Base-by-base conservation (phyloP, 2,329 filamentous ascomycete genomes). In the Xylaria sp. region DNA sequence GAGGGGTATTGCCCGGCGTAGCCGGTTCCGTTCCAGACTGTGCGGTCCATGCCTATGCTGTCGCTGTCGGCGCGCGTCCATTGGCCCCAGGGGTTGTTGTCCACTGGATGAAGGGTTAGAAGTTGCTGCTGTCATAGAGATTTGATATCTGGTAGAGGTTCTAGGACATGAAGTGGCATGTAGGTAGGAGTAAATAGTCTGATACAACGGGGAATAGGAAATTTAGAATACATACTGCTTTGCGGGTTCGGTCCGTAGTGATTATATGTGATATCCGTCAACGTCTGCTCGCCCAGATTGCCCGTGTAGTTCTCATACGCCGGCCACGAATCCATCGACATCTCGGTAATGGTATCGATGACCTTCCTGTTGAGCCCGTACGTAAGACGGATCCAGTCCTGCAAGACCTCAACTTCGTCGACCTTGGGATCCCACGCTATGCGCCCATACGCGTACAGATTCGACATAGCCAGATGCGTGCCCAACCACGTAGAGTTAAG, bases 241-340 rank as follows among this genome's bases (percentile, higher is more conserved):
- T 85, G 86, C 1, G 90, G 89, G 65, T 89, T 91, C 0, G 91
- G 89, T 0, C 91, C 90, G 74, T 87, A 91, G 78, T 92, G 90
- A 0, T 85, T 87, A 68, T 88, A 87, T 0, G 91, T 79, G 62
- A 92, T 92, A 73, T 93, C 89, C 0, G 88, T 89, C 54, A 93
- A 77, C 0, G 90, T 92, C 73, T 92, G 90, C 4, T 91, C 85
- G 9, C 90, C 90, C 0, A 93, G 81, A 71, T 93, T 92, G 4
- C 90, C 90, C 0, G 83, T 88, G 79, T 93, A 92, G 74, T 89
- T 88, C 78, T 92, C 90, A 65, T 93, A 92, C 0, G 89, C 86
- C 0, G 87, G 88, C 90, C 90, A 92, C 0, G 90, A 92, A 9
- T 83, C 82, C 86, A 92, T 88, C 0, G 88, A 90, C 77, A 93